Base-by-base conservation (phyloP, 1,284 basidiomycete genomes). In the Trametes sp. region DNA sequence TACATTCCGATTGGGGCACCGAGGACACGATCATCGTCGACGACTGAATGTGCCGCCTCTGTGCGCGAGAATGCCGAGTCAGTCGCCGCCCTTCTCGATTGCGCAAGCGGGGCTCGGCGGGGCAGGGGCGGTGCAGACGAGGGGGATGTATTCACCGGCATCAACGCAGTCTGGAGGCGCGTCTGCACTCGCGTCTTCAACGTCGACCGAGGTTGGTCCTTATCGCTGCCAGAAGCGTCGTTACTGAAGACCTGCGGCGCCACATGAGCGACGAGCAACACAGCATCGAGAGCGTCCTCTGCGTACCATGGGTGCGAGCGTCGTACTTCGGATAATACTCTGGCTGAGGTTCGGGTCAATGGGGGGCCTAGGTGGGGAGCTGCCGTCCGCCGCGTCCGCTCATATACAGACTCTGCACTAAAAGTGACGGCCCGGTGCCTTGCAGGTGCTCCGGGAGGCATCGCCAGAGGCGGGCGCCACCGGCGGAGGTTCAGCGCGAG, bases 261-360 rank as follows among this genome's bases (percentile, higher is more conserved):
- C 65, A 65, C 63, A 63, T 71, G 61, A 67, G 63, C 52, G 44
- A 23, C 45, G 23, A 65, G 51, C 63, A 57, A 69, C 60, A 61
- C 66, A 57, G 59, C 58, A 62, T 53, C 38, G 62, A 57, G 49
- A n/a, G 26, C 28, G 45, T 41, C 61, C 54, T 23, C 54, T 52
- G 64, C 69, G 62, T 61, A 71, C 70, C 69, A 67, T 73, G 54
- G 49, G 61, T 64, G 63, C 61, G 61, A 65, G 57, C 60, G 68
- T 65, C 64, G 67, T 62, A 61, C 61, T 62, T 72, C 73, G 74
- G 74, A 71, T 72, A 72, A 72, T 72, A 69, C 50, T 64, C 57
- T 68, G 72, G 71, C 64, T 55, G 67, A 73, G 71, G 62, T 65
- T 75, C 73, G 74, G 74, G 58, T 72, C 64, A 69, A 70, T 61